phyloP scores from a whole-genome alignment of 345 rosid genomes.

The Erodium maritimum region DNA sequence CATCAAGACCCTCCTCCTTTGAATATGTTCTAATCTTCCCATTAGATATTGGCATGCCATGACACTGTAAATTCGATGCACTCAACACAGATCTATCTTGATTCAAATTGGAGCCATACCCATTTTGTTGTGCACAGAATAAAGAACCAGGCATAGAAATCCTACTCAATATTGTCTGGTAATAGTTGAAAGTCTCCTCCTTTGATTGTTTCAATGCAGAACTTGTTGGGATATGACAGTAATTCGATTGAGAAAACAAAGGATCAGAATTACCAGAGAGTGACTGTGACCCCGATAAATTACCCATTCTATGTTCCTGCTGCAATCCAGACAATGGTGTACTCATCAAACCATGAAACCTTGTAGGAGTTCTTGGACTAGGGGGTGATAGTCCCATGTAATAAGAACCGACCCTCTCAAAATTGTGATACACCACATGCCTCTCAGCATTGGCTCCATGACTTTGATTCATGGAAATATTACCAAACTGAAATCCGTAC shows the following conservation, averaged over 20 bases:
- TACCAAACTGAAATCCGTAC: slow-evolving; percentile 1
- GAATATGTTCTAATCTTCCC: slow-evolving; percentile 12
- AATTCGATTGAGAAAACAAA: slow-evolving; percentile 9
- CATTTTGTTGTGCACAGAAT: slow-evolving; percentile 9
- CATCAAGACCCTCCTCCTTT: slow-evolving; percentile 4
- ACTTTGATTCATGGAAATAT: not conserved
- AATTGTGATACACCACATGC: slow-evolving; percentile 2
- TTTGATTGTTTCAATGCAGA: slow-evolving; percentile 7
- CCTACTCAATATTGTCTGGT: slow-evolving; percentile 1
- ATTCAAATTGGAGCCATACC: slow-evolving; percentile 5
- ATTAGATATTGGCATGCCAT: slow-evolving; percentile 9
- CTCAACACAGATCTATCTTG: slow-evolving; percentile 7
- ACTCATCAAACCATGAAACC: slow-evolving; percentile 6
- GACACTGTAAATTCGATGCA: not conserved
- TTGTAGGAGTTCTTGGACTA: not conserved
- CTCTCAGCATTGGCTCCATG: slow-evolving; percentile 7
- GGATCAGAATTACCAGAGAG: slow-evolving; percentile 3
- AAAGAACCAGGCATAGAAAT: slow-evolving; percentile 9
- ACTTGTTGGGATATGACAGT: slow-evolving; percentile 1
- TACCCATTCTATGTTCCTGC: slow-evolving; percentile 5
- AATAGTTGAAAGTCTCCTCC: not conserved
- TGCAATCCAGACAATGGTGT: slow-evolving; percentile 8
- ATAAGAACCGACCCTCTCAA: not conserved
- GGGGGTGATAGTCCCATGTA: not conserved
- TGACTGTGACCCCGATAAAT: slow-evolving; percentile 3